Evolutionary conservation across 2,329 filamentous ascomycete genomes (phyloP), one percentile per base, ranked within the genome.

Genomic region (Cryphonectria nitschkei): DNA sequence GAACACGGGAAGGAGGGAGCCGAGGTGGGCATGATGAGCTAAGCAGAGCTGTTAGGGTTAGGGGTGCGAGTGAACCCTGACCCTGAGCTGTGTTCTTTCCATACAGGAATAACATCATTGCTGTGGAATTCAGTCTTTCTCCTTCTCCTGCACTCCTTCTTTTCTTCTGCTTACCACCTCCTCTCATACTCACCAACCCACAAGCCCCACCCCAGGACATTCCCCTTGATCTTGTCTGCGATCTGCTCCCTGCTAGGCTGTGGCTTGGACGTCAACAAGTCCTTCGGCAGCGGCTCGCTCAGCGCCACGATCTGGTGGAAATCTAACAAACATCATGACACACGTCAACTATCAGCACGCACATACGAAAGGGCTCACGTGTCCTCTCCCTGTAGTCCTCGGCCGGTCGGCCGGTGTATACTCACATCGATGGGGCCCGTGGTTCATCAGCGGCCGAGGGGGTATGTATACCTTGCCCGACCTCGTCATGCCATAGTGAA

Each of bases 251-350:
- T 81, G 1, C 80, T 84, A 13, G 82, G 80, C 69, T 79, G 76
- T 9, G 82, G 80, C 70, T 79, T 76, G 1, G 78, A 74, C 29
- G 78, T 80, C 56, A 85, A 73, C 46, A 81, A 75, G 2, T 73
- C 75, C 26, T 76, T 74, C 68, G 84, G 80, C 39, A 88, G 74
- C 9, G 80, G 77, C 68, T 84, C 80, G 11, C 78, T 83, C 67
- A 88, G 76, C 3, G 84, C 85, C 65, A 88, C 75, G 22, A 88
- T 76, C 72, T 85, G 79, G 70, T 81, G 88, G 76, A 86, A 85
- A 68, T 87, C 82, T 82, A 46, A 46, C 43, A 46, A 50, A n/a
- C 46, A 50, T 5, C 7, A 50, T 11, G 19, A n/a, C 43, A 50
- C 46, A n/a, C 6, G 43, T 50, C 26, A 26, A 50, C 19, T n/a